Evolutionary conservation across 2,329 filamentous ascomycete species (phyloP).

Genomic region (Xylariaceae sp.): DNA sequence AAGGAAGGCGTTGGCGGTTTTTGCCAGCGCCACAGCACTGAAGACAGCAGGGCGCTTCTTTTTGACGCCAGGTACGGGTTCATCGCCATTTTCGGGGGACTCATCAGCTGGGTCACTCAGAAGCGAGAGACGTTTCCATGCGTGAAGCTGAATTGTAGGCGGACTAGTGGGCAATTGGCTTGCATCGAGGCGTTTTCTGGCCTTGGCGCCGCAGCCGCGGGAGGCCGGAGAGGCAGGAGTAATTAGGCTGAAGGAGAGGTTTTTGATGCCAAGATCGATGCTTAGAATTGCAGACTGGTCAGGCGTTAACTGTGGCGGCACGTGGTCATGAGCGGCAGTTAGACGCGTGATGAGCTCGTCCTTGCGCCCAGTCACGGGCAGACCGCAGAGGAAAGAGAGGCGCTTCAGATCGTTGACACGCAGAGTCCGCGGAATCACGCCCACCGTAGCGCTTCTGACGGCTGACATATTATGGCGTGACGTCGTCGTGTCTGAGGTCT

Average conservation of each 20-base stretch:
- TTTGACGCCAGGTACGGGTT: not conserved
- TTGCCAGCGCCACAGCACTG: conserved; percentile 33
- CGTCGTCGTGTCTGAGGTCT: not conserved
- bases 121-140: conserved; percentile 32
- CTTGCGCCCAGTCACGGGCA: conserved; percentile 56
- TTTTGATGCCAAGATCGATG: conserved; percentile 80
- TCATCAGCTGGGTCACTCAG: not conserved
- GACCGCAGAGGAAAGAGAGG: conserved; percentile 56
- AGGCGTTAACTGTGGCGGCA: not conserved
- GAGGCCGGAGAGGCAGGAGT: conserved; percentile 8
- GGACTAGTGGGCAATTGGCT: conserved; percentile 4
- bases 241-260: conserved; percentile 68
- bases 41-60: conserved; percentile 18
- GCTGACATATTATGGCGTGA: not conserved
- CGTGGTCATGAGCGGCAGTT: conserved; percentile 24
- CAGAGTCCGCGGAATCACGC: conserved; percentile 1
- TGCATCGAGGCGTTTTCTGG: conserved; percentile 1
- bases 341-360: conserved; percentile 47
- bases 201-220: not conserved
- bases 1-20: conserved; percentile 32
- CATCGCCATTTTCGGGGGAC: not conserved
- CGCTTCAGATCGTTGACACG: conserved; percentile 52
- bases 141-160: conserved; percentile 23
- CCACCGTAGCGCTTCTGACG: not conserved
- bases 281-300: conserved; percentile 52